Percentiles rank a stretch among this genome's conserved stretches.
Evolutionary conservation across 345 rosid species (phyloP).

Genomic region (Carallia pectinifolia): DNA sequence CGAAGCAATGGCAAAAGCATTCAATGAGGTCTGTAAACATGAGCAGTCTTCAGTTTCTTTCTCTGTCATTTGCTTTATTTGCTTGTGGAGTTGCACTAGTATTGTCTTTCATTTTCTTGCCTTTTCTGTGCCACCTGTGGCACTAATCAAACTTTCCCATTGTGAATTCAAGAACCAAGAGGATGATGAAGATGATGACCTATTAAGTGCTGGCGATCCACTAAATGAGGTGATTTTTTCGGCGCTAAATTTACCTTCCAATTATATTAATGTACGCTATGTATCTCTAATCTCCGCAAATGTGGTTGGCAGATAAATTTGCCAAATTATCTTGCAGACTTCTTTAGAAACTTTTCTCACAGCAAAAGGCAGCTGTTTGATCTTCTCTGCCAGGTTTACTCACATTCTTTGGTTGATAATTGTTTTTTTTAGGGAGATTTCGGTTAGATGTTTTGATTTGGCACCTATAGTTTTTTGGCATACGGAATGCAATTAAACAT

Average conservation of each 20-base stretch:
- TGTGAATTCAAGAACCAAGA: constrained; percentile 49
- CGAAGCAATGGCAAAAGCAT: constrained; percentile 71
- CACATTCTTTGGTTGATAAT: too few species aligned
- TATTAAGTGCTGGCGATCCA: constrained; percentile 50
- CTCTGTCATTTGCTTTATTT: neutral
- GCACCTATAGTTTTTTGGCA: neutral
- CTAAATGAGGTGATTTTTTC: constrained; percentile 61
- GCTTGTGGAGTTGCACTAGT: too few species aligned
- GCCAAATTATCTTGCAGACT: constrained; percentile 62
- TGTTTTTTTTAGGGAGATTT: too few species aligned
- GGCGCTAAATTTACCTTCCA: neutral
- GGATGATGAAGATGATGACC: constrained; percentile 56
- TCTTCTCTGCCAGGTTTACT: constrained; percentile 63
- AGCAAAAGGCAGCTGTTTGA: constrained; percentile 53
- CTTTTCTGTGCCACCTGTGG: neutral
- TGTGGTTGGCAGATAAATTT: constrained; percentile 61
- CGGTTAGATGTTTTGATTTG: neutral
- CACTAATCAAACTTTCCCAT: constrained; percentile 3
- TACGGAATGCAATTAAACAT: neutral
- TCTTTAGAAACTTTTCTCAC: constrained; percentile 49
- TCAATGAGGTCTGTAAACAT: constrained; percentile 45
- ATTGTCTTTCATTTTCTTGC: neutral
- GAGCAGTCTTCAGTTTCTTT: neutral
- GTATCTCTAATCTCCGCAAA: constrained; percentile 1
- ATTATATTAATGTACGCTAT: neutral